These are phyloP conservation scores for Chlamydomonas urium DNA, from an alignment of 139 green algal species.

Conservation along the genomic window DNA sequence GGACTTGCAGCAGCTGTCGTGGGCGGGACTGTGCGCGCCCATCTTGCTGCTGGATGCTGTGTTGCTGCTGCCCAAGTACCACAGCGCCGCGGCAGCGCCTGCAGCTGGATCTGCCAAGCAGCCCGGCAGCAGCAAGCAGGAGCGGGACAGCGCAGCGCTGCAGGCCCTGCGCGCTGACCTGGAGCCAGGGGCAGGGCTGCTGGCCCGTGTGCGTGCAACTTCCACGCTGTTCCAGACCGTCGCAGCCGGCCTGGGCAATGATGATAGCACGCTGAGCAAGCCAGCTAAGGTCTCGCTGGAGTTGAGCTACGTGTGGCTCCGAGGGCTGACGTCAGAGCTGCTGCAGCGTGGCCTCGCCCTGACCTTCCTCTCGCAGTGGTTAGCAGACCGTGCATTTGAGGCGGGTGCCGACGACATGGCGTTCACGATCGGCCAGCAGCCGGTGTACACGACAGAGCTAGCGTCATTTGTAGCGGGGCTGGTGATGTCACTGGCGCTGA, in stretches of 20 bases:
- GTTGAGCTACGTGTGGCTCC: conserved; percentile 7
- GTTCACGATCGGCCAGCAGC: not conserved
- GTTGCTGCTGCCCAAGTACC: conserved; percentile 15
- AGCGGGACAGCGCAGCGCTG: no score
- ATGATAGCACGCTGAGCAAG: no score
- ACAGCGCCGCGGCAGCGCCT: not conserved
- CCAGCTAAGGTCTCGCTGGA: no score
- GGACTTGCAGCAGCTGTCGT: no score
- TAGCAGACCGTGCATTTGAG: conserved; percentile 30
- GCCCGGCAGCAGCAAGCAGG: not conserved
- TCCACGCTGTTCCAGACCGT: not conserved
- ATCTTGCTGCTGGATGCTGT: conserved; percentile 11
- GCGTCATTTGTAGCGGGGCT: not conserved
- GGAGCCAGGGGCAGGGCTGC: not conserved
- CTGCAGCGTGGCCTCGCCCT: conserved; percentile 24
- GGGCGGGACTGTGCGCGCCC: no score
- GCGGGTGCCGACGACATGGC: conserved; percentile 24
- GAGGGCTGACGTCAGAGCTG: conserved; percentile 26
- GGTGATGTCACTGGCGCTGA: not conserved
- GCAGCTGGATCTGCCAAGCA: not conserved
- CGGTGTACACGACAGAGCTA: conserved; percentile 2
- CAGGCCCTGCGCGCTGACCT: not conserved
- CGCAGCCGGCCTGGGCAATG: no score
- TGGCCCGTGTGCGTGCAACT: not conserved
- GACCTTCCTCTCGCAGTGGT: conserved; percentile 28